These are phyloP conservation scores for Medicago truncatula DNA, from an alignment of 306 rosid genomes.

Conservation along the genomic window MtrunA17r5.0-ANR NC_053047.1:42149501-42150000, in stretches of 20 bases:
- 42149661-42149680: not conserved
- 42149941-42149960: slow-evolving; percentile 31
- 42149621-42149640: not conserved
- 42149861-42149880: not conserved
- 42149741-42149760: too few species aligned
- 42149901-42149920: not conserved
- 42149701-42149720: too few species aligned
- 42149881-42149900: not conserved
- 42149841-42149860: too few species aligned
- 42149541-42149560: slow-evolving; percentile 34
- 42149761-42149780: too few species aligned
- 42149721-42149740: not conserved
- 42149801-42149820: not conserved
- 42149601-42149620: not conserved
- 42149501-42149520: slow-evolving; percentile 57
- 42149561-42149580: slow-evolving; percentile 23
- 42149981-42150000: slow-evolving; percentile 8
- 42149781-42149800: too few species aligned
- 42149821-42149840: not conserved
- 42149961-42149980: slow-evolving; percentile 5
- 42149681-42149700: not conserved
- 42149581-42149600: not conserved
- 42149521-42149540: slow-evolving; percentile 40
- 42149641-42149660: not conserved
- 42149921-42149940: not conserved